Percentiles rank a stretch among this genome's conserved stretches.
Evolutionary conservation across 139 green algal genomes (phyloP).

Genomic region (Chlorella sp.): DNA sequence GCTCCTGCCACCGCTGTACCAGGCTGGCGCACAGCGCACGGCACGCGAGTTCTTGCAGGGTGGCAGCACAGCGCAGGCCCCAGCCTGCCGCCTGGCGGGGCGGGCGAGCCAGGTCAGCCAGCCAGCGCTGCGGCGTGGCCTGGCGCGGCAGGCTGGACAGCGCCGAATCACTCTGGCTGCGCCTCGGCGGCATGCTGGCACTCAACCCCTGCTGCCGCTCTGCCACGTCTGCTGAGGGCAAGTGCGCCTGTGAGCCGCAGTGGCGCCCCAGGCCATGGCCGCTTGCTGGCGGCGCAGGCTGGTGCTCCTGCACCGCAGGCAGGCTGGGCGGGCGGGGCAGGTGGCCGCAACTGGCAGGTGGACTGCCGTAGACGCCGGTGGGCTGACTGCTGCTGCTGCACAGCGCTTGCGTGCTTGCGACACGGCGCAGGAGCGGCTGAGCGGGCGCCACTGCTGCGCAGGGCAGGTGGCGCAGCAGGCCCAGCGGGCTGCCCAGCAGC

Average conservation of each 20-base stretch:
- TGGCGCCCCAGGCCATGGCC: neutral
- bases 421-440: neutral
- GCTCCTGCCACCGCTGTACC: neutral
- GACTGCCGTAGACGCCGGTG: neutral
- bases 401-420: conserved; percentile 15
- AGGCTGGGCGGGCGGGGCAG: neutral
- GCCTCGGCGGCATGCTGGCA: neutral
- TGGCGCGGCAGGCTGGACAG: neutral
- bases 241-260: neutral
- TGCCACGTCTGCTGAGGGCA: neutral
- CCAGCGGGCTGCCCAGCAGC: conserved; percentile 9
- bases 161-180: conserved; percentile 10
- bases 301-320: conserved; percentile 2
- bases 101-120: neutral
- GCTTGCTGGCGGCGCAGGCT: neutral
- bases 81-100: neutral
- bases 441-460: neutral
- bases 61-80: neutral
- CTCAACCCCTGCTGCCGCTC: neutral
- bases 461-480: conserved; percentile 1
- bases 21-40: conserved; percentile 24
- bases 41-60: conserved; percentile 27
- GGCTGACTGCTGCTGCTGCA: neutral
- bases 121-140: neutral
- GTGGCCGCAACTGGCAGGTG: neutral